Evolutionary conservation across 164 flowering plant species (phyloP).

Genomic region (Dillenia turbinata): DNA sequence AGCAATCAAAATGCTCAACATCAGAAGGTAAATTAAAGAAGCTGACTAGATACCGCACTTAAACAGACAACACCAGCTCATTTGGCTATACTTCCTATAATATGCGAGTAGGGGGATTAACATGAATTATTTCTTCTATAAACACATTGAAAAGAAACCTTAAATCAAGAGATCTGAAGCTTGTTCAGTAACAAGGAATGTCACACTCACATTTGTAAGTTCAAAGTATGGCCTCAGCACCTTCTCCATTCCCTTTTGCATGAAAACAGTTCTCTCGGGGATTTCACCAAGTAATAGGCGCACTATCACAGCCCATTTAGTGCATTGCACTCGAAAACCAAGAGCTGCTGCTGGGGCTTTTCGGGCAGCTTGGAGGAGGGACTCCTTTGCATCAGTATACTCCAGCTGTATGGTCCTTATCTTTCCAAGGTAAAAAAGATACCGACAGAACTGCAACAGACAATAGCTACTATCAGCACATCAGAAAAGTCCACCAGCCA

Average conservation of each 20-base stretch:
- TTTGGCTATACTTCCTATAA: no score
- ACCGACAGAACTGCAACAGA: conserved; percentile 73
- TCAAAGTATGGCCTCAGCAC: conserved; percentile 96
- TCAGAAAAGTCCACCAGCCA: no score
- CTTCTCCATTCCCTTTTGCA: conserved; percentile 96
- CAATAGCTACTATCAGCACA: not conserved
- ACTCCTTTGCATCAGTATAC: conserved; percentile 76
- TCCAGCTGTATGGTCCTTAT: conserved; percentile 72
- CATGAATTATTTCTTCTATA: no score
- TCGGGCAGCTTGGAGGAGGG: conserved; percentile 72
- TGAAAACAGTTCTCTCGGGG: conserved; percentile 92
- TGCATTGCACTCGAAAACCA: conserved; percentile 76
- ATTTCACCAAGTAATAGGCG: conserved; percentile 88
- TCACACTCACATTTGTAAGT: conserved; percentile 80
- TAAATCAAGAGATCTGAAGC: not conserved
- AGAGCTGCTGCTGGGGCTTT: conserved; percentile 70
- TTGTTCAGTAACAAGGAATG: not conserved
- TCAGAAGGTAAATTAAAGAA: no score
- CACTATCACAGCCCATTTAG: conserved; percentile 88
- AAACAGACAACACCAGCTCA: no score
- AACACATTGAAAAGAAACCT: no score
- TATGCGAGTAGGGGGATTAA: no score
- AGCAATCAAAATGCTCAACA: not conserved
- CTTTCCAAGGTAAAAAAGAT: conserved; percentile 75
- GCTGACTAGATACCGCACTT: no score